These are phyloP conservation scores for Lagenidium giganteum DNA, from an alignment of 352 stramenopile species.

Conservation along the genomic window DNA sequence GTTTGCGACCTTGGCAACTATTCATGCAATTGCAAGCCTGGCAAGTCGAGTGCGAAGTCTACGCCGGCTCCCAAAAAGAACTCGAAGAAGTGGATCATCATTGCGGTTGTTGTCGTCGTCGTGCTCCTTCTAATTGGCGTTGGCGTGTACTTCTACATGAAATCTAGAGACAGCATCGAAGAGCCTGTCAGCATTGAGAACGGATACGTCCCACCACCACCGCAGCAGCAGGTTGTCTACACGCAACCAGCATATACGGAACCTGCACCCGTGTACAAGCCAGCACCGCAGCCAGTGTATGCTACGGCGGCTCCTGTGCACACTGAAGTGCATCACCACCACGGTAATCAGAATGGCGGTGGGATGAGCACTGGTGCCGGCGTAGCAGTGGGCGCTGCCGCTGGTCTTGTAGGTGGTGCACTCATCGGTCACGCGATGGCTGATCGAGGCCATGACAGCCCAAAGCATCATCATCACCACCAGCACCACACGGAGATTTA, in stretches of 20 bases:
- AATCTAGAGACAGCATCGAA: too few relatives aligned
- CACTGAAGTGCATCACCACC: slow-evolving; percentile 5
- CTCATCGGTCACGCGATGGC: slow-evolving; percentile 15
- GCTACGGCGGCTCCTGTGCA: background rate
- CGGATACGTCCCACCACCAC: too few relatives aligned
- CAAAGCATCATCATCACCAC: too few relatives aligned
- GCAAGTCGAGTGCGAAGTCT: background rate
- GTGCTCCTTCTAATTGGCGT: slow-evolving; percentile 5
- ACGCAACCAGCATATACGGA: slow-evolving; percentile 18
- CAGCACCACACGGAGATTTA: too few relatives aligned
- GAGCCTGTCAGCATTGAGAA: too few relatives aligned
- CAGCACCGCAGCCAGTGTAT: slow-evolving; percentile 30
- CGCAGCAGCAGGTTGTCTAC: too few relatives aligned
- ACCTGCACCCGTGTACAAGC: too few relatives aligned
- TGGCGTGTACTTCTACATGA: slow-evolving; percentile 10
- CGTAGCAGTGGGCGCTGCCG: slow-evolving; percentile 7
- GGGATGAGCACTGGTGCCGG: slow-evolving; percentile 9
- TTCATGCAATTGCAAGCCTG: slow-evolving; percentile 14
- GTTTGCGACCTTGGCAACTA: slow-evolving; percentile 13
- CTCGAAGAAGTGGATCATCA: slow-evolving; percentile 11
- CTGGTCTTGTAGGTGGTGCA: slow-evolving; percentile 12
- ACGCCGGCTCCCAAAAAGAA: background rate
- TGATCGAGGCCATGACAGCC: too few relatives aligned
- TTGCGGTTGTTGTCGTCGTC: slow-evolving; percentile 6
- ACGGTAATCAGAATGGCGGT: slow-evolving; percentile 3